phyloP scores from a whole-genome alignment of 75 land plant species.

The Sequoia sempervirens region DNA sequence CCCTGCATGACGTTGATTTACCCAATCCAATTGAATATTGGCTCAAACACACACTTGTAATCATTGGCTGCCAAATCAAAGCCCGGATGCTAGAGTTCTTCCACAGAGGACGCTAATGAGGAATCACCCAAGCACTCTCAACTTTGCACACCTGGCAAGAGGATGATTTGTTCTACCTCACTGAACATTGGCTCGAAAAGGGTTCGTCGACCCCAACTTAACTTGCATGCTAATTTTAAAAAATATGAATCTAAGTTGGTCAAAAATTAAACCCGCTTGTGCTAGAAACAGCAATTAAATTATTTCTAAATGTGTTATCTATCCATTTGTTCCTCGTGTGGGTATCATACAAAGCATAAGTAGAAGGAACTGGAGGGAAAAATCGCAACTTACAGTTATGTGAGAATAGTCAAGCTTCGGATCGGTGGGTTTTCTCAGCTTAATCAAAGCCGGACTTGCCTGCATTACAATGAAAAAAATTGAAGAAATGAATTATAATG shows the following conservation, averaged over 20 bases:
- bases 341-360: neutral
- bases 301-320: neutral
- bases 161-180: neutral
- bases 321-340: neutral
- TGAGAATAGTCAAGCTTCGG: slow-evolving; percentile 89
- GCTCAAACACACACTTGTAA: neutral
- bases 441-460: slow-evolving; percentile 73
- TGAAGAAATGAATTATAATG: slow-evolving; percentile 1
- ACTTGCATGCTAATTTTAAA: neutral
- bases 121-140: neutral
- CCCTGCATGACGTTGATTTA: neutral
- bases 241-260: neutral
- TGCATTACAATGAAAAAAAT: slow-evolving; percentile 15
- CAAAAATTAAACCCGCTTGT: neutral
- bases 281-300: neutral
- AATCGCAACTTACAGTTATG: slow-evolving; percentile 52
- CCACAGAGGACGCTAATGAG: neutral
- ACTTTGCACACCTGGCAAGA: neutral
- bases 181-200: neutral
- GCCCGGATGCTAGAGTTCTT: neutral
- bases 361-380: neutral
- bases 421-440: slow-evolving; percentile 66
- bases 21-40: neutral
- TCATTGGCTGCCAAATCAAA: neutral
- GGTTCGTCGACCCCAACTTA: neutral